A percentile compares a stretch with the other conserved stretches of the same genome.
Conservation (phyloP, 75 land plant species). For the Selaginella tamariscina region DNA sequence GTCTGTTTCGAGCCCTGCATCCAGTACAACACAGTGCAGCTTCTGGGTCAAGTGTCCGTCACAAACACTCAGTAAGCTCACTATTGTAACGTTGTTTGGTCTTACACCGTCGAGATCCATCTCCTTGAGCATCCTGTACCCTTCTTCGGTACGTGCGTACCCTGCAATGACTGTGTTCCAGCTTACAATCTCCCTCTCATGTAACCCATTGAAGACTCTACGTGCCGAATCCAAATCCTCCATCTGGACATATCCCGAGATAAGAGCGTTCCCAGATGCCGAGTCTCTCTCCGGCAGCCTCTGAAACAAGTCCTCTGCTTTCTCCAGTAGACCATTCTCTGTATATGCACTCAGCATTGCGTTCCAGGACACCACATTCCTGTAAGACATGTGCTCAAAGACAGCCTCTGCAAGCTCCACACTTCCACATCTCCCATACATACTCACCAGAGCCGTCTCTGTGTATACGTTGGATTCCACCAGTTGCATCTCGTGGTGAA, state of each 20-base stretch:
- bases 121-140: not conserved
- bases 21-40: not conserved
- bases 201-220: not conserved
- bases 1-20: not conserved
- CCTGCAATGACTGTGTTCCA: not conserved
- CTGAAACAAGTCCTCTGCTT: not conserved
- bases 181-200: not conserved
- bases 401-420: not conserved
- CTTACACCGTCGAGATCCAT: not conserved
- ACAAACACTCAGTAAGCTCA: not conserved
- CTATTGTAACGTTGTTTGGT: not conserved
- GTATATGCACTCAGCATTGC: constrained; percentile 1
- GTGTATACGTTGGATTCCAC: not conserved
- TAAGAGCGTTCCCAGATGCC: not conserved
- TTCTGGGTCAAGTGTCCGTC: not conserved
- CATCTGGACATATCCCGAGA: not conserved
- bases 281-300: not conserved
- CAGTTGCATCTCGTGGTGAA: constrained; percentile 1
- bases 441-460: not conserved
- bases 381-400: not conserved
- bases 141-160: not conserved
- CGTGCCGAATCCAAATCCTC: not conserved
- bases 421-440: constrained; percentile 2
- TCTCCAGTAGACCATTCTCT: not conserved
- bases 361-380: constrained; percentile 3